phyloP scores from a whole-genome alignment of 2,329 filamentous ascomycete species.

The Ciborinia camelliae region DNA sequence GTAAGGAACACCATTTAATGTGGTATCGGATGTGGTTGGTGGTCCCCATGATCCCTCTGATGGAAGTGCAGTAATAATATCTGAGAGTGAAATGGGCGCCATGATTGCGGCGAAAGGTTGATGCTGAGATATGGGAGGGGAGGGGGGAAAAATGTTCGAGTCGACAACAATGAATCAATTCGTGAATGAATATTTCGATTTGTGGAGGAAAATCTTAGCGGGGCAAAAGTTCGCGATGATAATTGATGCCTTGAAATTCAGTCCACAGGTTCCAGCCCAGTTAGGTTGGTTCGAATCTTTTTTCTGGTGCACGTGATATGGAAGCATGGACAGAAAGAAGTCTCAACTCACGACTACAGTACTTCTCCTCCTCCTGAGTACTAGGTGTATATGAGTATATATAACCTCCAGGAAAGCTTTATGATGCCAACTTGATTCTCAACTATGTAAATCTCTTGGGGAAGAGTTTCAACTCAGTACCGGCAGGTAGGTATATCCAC shows the following conservation, averaged over 20 bases:
- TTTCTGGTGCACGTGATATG: not conserved
- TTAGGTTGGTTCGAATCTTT: too few relatives aligned
- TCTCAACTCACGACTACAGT: not conserved
- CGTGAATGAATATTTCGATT: slow-evolving; percentile 29
- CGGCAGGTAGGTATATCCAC: too few relatives aligned
- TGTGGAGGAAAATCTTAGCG: slow-evolving; percentile 28
- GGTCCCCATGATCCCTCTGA: slow-evolving; percentile 86
- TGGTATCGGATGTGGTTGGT: slow-evolving; percentile 75
- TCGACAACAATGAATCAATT: slow-evolving; percentile 20
- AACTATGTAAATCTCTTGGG: too few relatives aligned
- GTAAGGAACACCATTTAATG: slow-evolving; percentile 91
- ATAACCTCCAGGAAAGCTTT: too few relatives aligned
- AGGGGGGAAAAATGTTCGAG: slow-evolving; percentile 9
- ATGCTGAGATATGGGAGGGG: slow-evolving; percentile 16
- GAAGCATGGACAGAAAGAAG: not conserved
- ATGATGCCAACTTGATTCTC: too few relatives aligned
- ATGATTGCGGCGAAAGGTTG: slow-evolving; percentile 39
- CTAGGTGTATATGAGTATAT: too few relatives aligned
- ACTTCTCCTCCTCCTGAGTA: too few relatives aligned
- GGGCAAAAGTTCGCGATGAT: slow-evolving; percentile 21
- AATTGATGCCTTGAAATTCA: not conserved
- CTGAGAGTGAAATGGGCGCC: slow-evolving; percentile 55
- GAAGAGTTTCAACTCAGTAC: too few relatives aligned
- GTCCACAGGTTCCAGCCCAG: not conserved
- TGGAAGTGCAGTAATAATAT: slow-evolving; percentile 69